These are phyloP conservation scores for Periconia sp. DNA, from an alignment of 2,329 filamentous ascomycete genomes.

Conservation along the genomic window DNA sequence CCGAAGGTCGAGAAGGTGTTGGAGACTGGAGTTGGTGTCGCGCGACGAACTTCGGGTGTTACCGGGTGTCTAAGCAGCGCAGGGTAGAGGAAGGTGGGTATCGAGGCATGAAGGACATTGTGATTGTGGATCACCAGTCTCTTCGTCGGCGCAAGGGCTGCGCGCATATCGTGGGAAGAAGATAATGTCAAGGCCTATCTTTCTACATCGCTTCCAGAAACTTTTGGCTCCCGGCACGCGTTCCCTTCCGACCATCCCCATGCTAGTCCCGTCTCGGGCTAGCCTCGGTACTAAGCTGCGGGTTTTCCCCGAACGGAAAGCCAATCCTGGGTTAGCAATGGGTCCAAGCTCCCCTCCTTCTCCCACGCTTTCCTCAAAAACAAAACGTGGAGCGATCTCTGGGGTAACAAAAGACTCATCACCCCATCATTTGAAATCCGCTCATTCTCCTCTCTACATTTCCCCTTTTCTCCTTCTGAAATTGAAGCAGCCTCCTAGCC, in stretches of 20 bases:
- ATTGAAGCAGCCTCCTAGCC: conserved; percentile 15
- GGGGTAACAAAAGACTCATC: conserved; percentile 31
- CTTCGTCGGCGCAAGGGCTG: conserved; percentile 34
- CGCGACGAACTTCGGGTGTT: conserved; percentile 14
- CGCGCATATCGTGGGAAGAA: conserved; percentile 41
- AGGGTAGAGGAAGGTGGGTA: conserved; percentile 44
- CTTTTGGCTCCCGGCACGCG: conserved; percentile 1
- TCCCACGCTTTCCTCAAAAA: conserved; percentile 13
- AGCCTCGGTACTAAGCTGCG: no score
- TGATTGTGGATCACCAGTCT: conserved; percentile 32
- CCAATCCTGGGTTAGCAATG: no score
- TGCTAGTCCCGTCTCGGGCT: no score
- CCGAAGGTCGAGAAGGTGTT: conserved; percentile 33
- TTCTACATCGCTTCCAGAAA: background rate
- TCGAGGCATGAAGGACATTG: conserved; percentile 20
- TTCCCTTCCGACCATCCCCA: background rate
- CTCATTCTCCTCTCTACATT: conserved; percentile 17
- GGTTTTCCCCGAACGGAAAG: no score
- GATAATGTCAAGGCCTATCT: background rate
- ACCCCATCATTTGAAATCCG: conserved; percentile 11
- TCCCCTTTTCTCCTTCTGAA: conserved; percentile 7
- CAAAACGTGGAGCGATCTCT: conserved; percentile 26
- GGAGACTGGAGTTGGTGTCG: conserved; percentile 6
- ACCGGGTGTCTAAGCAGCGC: conserved; percentile 31
- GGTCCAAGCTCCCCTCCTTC: conserved; percentile 2